Conservation (phyloP, 805 yeast genomes). For the Candida nemodendra region DNA sequence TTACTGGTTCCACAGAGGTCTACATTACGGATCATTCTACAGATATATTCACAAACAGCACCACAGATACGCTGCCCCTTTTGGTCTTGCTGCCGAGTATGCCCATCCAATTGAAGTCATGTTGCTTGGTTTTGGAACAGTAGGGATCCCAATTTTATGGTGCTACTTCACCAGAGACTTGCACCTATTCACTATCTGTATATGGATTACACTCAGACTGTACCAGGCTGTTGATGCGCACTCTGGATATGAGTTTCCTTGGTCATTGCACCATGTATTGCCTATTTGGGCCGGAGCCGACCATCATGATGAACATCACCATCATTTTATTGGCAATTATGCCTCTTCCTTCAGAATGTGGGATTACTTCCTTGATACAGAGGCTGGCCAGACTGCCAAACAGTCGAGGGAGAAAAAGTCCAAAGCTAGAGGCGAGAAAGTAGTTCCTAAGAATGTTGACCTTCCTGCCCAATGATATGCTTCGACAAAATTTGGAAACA, state of each 20-base stretch:
- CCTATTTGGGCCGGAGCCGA: conserved; percentile 99
- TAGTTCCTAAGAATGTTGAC: conserved; percentile 18
- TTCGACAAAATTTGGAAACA: no score
- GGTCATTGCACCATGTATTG: conserved; percentile 87
- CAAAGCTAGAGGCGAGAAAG: conserved; percentile 53
- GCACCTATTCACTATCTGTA: conserved; percentile 84
- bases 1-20: conserved; percentile 89
- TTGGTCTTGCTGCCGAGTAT: conserved; percentile 95
- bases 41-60: conserved; percentile 95
- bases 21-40: conserved; percentile 87
- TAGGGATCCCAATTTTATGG: conserved; percentile 88
- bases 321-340: conserved; percentile 91
- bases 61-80: conserved; percentile 97
- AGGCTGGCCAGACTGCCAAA: conserved; percentile 82
- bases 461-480: no score
- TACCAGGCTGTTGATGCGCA: conserved; percentile 98
- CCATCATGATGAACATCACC: conserved; percentile 97
- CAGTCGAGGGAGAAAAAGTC: conserved; percentile 65
- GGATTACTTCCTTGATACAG: conserved; percentile 87
- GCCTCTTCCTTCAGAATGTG: conserved; percentile 96
- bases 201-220: conserved; percentile 85
- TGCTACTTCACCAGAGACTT: conserved; percentile 71
- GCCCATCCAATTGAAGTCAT: conserved; percentile 96
- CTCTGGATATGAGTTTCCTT: conserved; percentile 97
- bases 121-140: conserved; percentile 91